Evolutionary conservation across 495 filamentous ascomycete genomes (phyloP).

Genomic region (Tuber calosporum): DNA sequence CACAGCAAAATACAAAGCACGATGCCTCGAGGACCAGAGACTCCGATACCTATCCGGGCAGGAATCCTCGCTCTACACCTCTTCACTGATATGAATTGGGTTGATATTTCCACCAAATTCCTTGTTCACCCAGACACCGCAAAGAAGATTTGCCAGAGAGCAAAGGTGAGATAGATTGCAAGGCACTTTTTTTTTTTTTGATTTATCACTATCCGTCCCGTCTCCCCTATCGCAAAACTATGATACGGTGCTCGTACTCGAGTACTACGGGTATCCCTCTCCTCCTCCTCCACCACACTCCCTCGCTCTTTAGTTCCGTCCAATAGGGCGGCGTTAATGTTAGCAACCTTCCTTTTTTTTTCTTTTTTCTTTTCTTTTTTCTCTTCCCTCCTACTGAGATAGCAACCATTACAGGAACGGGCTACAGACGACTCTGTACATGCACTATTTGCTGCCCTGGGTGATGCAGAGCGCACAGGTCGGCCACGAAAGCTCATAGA

Average conservation of each 20-base stretch:
- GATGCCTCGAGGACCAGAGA: slow-evolving; percentile 33
- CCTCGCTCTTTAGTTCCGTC: not conserved
- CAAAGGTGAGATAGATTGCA: slow-evolving; percentile 21
- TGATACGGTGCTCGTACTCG: too few species aligned
- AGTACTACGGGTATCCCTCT: too few species aligned
- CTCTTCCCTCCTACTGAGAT: not conserved
- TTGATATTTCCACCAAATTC: slow-evolving; percentile 31
- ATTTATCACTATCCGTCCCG: not conserved
- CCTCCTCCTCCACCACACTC: not conserved
- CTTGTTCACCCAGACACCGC: slow-evolving; percentile 34
- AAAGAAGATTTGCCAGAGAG: slow-evolving; percentile 33
- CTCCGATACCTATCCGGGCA: slow-evolving; percentile 32
- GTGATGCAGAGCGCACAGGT: slow-evolving; percentile 1
- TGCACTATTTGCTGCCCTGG: not conserved
- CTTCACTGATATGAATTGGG: slow-evolving; percentile 36
- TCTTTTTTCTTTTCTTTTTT: not conserved
- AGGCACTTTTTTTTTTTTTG: too few species aligned
- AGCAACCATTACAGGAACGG: not conserved
- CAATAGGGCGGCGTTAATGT: not conserved
- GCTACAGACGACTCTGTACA: not conserved
- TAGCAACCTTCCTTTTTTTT: not conserved
- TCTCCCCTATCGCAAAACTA: not conserved
- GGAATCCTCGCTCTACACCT: slow-evolving; percentile 35
- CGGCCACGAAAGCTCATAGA: not conserved
- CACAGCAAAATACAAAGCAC: slow-evolving; percentile 13